Evolutionary conservation across 129 eudicot genomes (phyloP), one percentile per base, ranked within the genome.

Genomic region (Ambrosia artemisiifolia): DNA sequence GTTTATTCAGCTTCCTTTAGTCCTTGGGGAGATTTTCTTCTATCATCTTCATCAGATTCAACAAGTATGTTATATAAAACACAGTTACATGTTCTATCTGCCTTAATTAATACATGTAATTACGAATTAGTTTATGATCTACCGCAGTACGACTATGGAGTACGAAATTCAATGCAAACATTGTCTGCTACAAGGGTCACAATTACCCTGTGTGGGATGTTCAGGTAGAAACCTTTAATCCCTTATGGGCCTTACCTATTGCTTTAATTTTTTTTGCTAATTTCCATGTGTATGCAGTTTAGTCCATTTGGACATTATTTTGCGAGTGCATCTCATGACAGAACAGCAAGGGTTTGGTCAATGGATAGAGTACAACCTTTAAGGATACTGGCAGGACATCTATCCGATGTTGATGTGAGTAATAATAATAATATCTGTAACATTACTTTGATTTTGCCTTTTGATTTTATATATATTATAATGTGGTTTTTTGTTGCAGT

Each of bases 161-260:
- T 88, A 90, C 94, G 67, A 90, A 86, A 44, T 77, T 95, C 44
- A 95, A 95, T 85, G 96, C 99, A 43, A 95, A 95, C 73, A 84
- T 95, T 59, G 99, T 95, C 40, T 88, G 94, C 88, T 95, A 95
- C 85, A 95, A 91, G 83, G 97, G 97, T 75, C 99, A 95, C 69
- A 95, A 95, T 82, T 95, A 86, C 83, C 97, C 99, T 70, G 99
- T 95, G 12, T 95, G 99, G 99, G 99, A 95, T 88, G 99, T 95
- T 17, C 91, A 93, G 90, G 98, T 93, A 87, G 65, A 75, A 50
- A 35, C 5, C 30, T 42, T 11, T 24, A 47, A 32, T 68, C 30
- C 9, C 32, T 40, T 40, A 40, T 7, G 7, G 7, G 0, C 44
- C 9, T 65, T 43, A 60, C 18, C 20, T 30, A 46, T 54, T n/a